phyloP scores from a whole-genome alignment of 2,329 filamentous ascomycete genomes.

The Fusarium metavorans region DNA sequence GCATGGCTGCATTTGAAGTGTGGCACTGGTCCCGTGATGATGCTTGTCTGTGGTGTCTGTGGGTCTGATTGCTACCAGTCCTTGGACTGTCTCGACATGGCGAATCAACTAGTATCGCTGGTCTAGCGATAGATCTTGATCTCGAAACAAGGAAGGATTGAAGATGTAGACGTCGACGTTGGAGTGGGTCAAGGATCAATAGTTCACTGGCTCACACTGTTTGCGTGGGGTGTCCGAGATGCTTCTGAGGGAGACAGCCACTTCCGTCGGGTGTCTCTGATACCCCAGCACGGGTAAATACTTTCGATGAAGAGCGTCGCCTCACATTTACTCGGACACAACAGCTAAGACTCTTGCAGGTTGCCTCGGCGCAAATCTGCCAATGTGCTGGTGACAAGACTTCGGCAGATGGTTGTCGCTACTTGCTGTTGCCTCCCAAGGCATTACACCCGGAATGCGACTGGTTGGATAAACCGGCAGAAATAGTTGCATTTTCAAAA shows the following conservation, averaged over 20 bases:
- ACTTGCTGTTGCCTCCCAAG: background rate
- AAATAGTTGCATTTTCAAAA: background rate
- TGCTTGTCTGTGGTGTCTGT: slow-evolving; percentile 36
- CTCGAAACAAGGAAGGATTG: slow-evolving; percentile 1
- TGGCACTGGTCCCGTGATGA: slow-evolving; percentile 40
- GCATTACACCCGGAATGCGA: background rate
- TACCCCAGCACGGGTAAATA: background rate
- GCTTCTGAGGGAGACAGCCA: slow-evolving; percentile 2
- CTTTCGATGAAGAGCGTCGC: background rate
- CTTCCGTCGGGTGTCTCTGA: slow-evolving; percentile 8
- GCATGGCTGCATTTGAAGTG: slow-evolving; percentile 7
- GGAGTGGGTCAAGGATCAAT: slow-evolving; percentile 1
- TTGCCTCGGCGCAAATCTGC: slow-evolving; percentile 33
- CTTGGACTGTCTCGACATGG: slow-evolving; percentile 1
- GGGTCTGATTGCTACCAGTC: slow-evolving; percentile 4
- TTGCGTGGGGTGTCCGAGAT: background rate
- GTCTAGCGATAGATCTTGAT: slow-evolving; percentile 5
- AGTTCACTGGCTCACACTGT: background rate
- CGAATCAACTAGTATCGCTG: background rate
- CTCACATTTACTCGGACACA: background rate
- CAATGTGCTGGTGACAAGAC: background rate
- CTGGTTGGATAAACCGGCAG: slow-evolving; percentile 10
- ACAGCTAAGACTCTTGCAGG: slow-evolving; percentile 26
- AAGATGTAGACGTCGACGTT: background rate
- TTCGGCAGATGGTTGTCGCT: background rate